phyloP scores from a whole-genome alignment of 257 asterid genomes.

The Salvia hispanica region DNA sequence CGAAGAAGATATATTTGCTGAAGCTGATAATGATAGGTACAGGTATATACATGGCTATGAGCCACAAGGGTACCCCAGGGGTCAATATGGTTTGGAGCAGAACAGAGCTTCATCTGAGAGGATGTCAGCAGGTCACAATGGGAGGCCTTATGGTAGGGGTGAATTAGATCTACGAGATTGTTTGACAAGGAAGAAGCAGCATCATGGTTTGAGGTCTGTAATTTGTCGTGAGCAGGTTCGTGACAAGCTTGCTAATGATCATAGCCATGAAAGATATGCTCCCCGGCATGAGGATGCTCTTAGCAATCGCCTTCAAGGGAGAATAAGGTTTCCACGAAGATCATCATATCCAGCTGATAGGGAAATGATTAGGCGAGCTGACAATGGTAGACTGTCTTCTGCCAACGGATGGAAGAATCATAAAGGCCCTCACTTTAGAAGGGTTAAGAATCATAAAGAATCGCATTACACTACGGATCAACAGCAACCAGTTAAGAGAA shows the following conservation, averaged over 20 bases:
- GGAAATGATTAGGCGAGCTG: conserved; percentile 41
- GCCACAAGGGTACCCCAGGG: conserved; percentile 37
- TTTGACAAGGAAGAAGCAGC: conserved; percentile 45
- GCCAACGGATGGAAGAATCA: conserved; percentile 40
- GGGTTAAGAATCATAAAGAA: not conserved
- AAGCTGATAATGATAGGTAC: conserved; percentile 42
- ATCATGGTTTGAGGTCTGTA: conserved; percentile 55
- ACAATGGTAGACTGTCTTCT: conserved; percentile 43
- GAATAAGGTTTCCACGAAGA: conserved; percentile 53
- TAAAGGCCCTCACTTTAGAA: conserved; percentile 37
- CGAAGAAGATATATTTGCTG: conserved; percentile 41
- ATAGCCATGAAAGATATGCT: conserved; percentile 30
- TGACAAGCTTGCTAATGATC: conserved; percentile 40
- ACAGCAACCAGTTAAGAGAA: conserved; percentile 50
- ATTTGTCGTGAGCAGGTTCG: conserved; percentile 47
- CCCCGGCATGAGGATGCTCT: conserved; percentile 43
- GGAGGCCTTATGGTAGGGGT: conserved; percentile 45
- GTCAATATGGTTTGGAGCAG: conserved; percentile 44
- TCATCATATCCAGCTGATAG: conserved; percentile 41
- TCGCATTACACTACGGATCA: conserved; percentile 30
- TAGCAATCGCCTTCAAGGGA: conserved; percentile 53
- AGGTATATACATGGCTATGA: conserved; percentile 40
- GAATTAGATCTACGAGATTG: conserved; percentile 53
- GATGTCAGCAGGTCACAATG: conserved; percentile 39
- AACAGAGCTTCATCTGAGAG: conserved; percentile 44